Conservation (phyloP, 2,329 filamentous ascomycete species). For the Lecanicillium sp. region DNA sequence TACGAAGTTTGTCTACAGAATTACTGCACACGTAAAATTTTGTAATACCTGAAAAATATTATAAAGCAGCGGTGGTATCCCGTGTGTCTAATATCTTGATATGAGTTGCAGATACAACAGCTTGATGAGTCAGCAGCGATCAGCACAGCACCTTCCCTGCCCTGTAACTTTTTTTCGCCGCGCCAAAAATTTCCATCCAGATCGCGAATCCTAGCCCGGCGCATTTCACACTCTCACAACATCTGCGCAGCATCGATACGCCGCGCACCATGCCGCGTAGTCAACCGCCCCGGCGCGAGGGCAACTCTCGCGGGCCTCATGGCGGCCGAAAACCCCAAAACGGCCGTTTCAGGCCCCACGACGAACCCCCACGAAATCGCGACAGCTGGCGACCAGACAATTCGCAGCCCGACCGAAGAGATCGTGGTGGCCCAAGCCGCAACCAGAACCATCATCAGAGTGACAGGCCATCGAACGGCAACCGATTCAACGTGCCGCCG, state of each 20-base stretch:
- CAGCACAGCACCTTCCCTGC: background rate
- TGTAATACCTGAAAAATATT: too few species aligned
- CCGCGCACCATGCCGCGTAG: slow-evolving; percentile 12
- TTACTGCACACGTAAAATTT: too few species aligned
- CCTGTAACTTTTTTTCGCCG: slow-evolving; percentile 3
- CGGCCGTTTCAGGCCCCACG: slow-evolving; percentile 7
- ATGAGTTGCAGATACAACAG: background rate
- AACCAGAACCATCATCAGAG: background rate
- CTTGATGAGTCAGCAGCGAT: slow-evolving; percentile 11
- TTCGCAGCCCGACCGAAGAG: slow-evolving; percentile 4
- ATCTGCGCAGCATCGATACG: too few species aligned
- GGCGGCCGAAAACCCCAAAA: slow-evolving; percentile 1
- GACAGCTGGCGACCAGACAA: slow-evolving; percentile 14
- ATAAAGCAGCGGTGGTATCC: too few species aligned
- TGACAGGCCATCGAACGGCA: background rate
- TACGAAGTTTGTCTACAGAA: too few species aligned
- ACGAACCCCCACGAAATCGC: slow-evolving; percentile 4
- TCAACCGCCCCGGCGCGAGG: slow-evolving; percentile 9
- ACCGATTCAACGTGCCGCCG: slow-evolving; percentile 24
- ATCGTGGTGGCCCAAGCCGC: background rate
- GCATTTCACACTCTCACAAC: too few species aligned
- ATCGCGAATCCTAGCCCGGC: too few species aligned
- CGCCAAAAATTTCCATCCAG: background rate
- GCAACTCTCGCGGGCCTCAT: background rate
- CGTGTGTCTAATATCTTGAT: background rate